A percentile compares a stretch with the other conserved stretches of the same genome.
phyloP scores from a whole-genome alignment of 129 eudicot genomes.

The Apium graveolens region DNA sequence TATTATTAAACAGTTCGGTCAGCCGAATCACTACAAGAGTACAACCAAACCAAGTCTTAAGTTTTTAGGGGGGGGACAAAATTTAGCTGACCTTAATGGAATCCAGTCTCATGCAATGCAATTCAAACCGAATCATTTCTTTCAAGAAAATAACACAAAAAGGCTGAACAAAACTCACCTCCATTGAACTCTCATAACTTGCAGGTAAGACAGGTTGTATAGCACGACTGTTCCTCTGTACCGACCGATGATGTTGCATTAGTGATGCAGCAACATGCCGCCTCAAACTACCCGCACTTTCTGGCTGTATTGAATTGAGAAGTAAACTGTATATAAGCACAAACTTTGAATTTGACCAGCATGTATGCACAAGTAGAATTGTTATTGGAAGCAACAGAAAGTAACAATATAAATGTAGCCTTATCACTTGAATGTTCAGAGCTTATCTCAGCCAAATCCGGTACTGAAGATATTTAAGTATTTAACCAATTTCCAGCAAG shows the following conservation, averaged over 20 bases:
- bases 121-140: not conserved
- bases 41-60: not conserved
- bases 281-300: conserved; percentile 78
- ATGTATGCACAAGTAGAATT: not conserved
- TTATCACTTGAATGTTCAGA: not conserved
- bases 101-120: not conserved
- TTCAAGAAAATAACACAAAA: not conserved
- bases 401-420: not conserved
- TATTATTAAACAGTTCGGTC: not conserved
- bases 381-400: not conserved
- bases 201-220: conserved; percentile 78
- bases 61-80: not conserved
- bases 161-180: conserved; percentile 34
- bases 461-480: not conserved
- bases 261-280: conserved; percentile 79
- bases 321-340: not conserved
- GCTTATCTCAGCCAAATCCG: not conserved
- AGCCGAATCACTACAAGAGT: not conserved
- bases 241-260: conserved; percentile 74
- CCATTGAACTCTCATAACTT: conserved; percentile 91
- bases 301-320: conserved; percentile 42
- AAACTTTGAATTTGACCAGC: not conserved
- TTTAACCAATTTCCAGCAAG: not conserved
- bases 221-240: conserved; percentile 47
- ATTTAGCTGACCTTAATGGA: not conserved